Evolutionary conservation across 1,139 yeast genomes (phyloP).

Genomic region (Taphrina communis): DNA sequence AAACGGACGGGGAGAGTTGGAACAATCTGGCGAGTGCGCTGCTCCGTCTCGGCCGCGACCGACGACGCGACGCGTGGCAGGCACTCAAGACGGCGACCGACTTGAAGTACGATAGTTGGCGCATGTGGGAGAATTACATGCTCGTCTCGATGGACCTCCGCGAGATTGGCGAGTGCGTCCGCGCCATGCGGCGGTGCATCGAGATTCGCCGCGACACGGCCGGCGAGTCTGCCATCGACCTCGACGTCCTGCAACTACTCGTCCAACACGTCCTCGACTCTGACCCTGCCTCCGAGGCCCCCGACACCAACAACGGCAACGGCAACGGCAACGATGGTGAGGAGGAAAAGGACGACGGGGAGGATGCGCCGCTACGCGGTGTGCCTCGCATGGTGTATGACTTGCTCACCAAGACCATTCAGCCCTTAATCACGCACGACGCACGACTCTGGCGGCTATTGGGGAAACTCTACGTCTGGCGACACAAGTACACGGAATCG

Average conservation of each 20-base stretch:
- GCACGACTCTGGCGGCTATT: slow-evolving; percentile 83
- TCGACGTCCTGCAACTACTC: slow-evolving; percentile 75
- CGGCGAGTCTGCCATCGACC: slow-evolving; percentile 73
- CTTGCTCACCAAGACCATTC: slow-evolving; percentile 59
- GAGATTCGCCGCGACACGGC: slow-evolving; percentile 58
- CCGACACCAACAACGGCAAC: slow-evolving; percentile 49
- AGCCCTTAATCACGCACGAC: slow-evolving; percentile 70
- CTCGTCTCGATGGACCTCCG: slow-evolving; percentile 77
- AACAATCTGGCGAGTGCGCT: slow-evolving; percentile 89
- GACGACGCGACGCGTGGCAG: slow-evolving; percentile 45
- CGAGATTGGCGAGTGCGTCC: slow-evolving; percentile 86
- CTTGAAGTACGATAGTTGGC: slow-evolving; percentile 69
- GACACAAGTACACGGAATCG: slow-evolving; percentile 84
- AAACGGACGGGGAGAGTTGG: slow-evolving; percentile 84
- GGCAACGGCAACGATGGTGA: too few species aligned
- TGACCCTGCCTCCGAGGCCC: slow-evolving; percentile 56
- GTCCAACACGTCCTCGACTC: slow-evolving; percentile 67
- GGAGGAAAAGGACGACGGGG: slow-evolving; percentile 43
- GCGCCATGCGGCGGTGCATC: slow-evolving; percentile 71
- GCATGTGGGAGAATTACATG: slow-evolving; percentile 86
- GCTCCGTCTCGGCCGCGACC: slow-evolving; percentile 54
- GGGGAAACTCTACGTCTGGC: slow-evolving; percentile 86
- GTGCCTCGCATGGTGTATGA: slow-evolving; percentile 49
- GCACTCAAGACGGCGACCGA: slow-evolving; percentile 47
- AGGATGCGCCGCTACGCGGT: slow-evolving; percentile 47